Base-by-base conservation (phyloP, 169 alveolate species). In the Blepharisma undulans region DNA sequence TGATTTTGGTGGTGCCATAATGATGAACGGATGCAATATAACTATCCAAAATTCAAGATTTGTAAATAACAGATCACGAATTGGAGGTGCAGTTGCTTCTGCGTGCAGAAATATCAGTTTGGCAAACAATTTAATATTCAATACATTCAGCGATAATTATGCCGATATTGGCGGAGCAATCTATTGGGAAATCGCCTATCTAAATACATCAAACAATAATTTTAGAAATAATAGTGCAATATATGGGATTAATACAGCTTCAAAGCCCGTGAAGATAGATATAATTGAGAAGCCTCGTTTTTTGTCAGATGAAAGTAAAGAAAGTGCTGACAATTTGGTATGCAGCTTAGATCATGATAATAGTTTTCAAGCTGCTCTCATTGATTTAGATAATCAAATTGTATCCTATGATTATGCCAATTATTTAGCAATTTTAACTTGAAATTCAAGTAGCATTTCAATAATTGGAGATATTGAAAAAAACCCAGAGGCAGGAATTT, bases 211-310 rank as follows among this genome's bases (percentile, higher is more conserved):
- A 3, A 5, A 6, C 14, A 74, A 74, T 74, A 74, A 18, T 74
- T 29, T 25, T 74, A 25, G 8, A 2, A 25, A 1, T 25, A 84
- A 84, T 22, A 19, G 36, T 7, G 33, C 74, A 25, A 12, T 3
- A 30, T 84, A 84, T 32, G 89, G 89, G 8, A 76, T 33, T 8
- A 48, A 8, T 48, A 4, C 48, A 82, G 89, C 89, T 4, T 82
- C 89, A 5, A 5, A 48, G 18, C 89, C 89, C 3, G 30, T 25
- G 10, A 72, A 25, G 25, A 3, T 72, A 4, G 30, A 3, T 4
- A 72, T 72, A 72, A 22, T 25, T n/a, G n/a, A 72, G 10, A 5
- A 4, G 7, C 79, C 25, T n/a, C 25, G 7, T 10, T 6, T 4
- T 36, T 36, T 36, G 8, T 8, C 8, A 5, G 60, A 36, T 5